Conservation (phyloP, 495 filamentous ascomycete species). For the Durotheca rogersii region DNA sequence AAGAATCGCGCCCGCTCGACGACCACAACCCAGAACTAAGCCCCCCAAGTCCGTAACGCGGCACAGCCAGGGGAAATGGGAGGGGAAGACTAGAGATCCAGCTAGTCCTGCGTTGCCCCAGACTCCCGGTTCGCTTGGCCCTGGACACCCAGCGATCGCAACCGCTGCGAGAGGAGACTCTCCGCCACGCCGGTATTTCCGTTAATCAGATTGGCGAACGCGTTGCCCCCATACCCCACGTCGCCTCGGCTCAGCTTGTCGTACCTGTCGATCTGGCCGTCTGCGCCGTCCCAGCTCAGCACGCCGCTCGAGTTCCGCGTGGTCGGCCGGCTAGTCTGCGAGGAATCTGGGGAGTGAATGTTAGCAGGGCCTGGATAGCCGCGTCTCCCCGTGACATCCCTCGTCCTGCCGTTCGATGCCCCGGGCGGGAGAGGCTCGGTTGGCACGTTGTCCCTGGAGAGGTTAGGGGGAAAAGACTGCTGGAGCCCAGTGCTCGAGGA, state of each 20-base stretch:
- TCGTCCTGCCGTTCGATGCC: slow-evolving; percentile 20
- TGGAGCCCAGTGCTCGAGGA: slow-evolving; percentile 26
- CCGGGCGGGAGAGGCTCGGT: slow-evolving; percentile 43
- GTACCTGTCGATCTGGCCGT: slow-evolving; percentile 46
- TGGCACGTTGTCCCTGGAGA: slow-evolving; percentile 20
- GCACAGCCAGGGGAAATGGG: too few species aligned
- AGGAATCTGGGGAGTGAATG: slow-evolving; percentile 29
- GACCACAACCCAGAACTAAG: too few species aligned
- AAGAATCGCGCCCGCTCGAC: neutral
- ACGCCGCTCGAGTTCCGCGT: slow-evolving; percentile 32
- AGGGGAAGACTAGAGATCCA: neutral
- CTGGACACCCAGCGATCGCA: slow-evolving; percentile 44
- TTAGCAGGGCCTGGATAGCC: slow-evolving; percentile 17
- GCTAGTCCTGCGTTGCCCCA: slow-evolving; percentile 17
- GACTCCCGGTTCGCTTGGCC: slow-evolving; percentile 16
- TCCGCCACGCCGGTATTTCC: slow-evolving; percentile 37
- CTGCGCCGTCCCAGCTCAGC: slow-evolving; percentile 19
- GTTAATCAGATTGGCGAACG: slow-evolving; percentile 41
- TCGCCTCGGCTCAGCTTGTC: slow-evolving; percentile 69
- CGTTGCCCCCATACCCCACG: slow-evolving; percentile 64
- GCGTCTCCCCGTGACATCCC: slow-evolving; percentile 8
- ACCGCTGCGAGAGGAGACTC: slow-evolving; percentile 47
- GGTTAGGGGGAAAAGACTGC: slow-evolving; percentile 22
- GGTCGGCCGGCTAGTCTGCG: slow-evolving; percentile 25
- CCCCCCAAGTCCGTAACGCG: too few species aligned